These are phyloP conservation scores for Pythium vanterpoolii DNA, from an alignment of 352 stramenopile genomes.

Conservation along the genomic window DNA sequence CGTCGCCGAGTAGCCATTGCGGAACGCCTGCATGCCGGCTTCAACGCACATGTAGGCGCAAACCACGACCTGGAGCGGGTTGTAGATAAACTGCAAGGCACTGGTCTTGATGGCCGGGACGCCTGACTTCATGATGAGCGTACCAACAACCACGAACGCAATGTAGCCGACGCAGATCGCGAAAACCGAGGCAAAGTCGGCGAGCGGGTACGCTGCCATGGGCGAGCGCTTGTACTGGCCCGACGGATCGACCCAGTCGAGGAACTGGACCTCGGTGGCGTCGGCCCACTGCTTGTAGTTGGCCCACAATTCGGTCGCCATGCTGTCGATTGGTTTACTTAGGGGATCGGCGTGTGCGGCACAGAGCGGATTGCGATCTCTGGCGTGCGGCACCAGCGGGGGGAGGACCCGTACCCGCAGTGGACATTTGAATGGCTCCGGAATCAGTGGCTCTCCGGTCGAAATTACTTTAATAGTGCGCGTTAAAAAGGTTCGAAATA, in stretches of 20 bases:
- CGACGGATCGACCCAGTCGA: conserved; percentile 2
- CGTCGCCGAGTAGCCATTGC: conserved; percentile 86
- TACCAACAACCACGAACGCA: conserved; percentile 63
- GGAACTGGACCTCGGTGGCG: conserved; percentile 9
- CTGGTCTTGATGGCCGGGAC: conserved; percentile 72
- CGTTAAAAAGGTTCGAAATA: conserved; percentile 5
- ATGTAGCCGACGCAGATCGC: conserved; percentile 63
- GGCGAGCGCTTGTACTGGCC: conserved; percentile 52
- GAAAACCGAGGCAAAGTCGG: conserved; percentile 56
- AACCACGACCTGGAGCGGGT: conserved; percentile 94
- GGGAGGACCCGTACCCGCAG: no score
- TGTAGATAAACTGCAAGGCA: conserved; percentile 95
- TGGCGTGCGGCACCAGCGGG: neutral
- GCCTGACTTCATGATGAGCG: conserved; percentile 69
- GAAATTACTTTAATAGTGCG: neutral
- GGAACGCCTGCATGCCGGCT: conserved; percentile 89
- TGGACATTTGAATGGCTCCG: conserved; percentile 1
- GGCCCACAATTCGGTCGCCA: conserved; percentile 16
- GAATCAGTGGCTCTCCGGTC: conserved; percentile 9
- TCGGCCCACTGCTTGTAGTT: conserved; percentile 24
- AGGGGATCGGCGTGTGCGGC: neutral
- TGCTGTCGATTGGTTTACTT: conserved; percentile 7
- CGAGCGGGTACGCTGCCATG: conserved; percentile 59
- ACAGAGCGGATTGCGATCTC: conserved; percentile 7
- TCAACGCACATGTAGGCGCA: conserved; percentile 98